Percentiles rank a stretch among this genome's conserved stretches.
Conservation (phyloP, 169 alveolate genomes). For the Cryptosporidium bovis region DNA sequence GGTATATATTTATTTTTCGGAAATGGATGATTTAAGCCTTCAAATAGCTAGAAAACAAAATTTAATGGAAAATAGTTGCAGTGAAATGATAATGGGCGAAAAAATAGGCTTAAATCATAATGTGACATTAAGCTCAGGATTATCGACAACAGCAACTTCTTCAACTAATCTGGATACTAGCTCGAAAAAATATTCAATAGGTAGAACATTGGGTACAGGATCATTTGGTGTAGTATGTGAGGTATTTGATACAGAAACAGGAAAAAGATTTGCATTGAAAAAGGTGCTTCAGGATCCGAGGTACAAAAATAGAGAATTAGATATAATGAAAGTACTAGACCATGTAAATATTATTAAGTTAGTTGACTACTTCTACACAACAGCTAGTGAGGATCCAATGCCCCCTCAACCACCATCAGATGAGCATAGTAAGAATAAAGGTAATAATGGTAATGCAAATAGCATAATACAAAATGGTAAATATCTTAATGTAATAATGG, state of each 20-base stretch:
- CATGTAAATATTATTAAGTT: conserved; percentile 94
- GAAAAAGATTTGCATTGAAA: conserved; percentile 96
- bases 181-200: conserved; percentile 81
- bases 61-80: conserved; percentile 29
- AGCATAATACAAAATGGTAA: conserved; percentile 51
- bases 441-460: conserved; percentile 22
- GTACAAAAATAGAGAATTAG: conserved; percentile 95
- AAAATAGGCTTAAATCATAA: conserved; percentile 47
- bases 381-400: conserved; percentile 82
- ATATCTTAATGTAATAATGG: conserved; percentile 96
- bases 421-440: conserved; percentile 10
- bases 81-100: conserved; percentile 29
- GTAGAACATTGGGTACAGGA: conserved; percentile 96
- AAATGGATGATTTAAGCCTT: conserved; percentile 47
- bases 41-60: conserved; percentile 67
- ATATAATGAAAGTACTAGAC: conserved; percentile 91
- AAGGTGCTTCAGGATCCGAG: conserved; percentile 95
- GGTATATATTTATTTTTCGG: conserved; percentile 10
- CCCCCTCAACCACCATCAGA: conserved; percentile 79
- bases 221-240: conserved; percentile 97
- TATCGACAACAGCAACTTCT: conserved; percentile 72
- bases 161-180: conserved; percentile 40
- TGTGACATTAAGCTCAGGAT: conserved; percentile 53
- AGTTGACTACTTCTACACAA: conserved; percentile 90
- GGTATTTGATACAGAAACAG: conserved; percentile 93